phyloP scores from a whole-genome alignment of 1,284 basidiomycete genomes.

The Austroboletus novae-zelandiae region DNA sequence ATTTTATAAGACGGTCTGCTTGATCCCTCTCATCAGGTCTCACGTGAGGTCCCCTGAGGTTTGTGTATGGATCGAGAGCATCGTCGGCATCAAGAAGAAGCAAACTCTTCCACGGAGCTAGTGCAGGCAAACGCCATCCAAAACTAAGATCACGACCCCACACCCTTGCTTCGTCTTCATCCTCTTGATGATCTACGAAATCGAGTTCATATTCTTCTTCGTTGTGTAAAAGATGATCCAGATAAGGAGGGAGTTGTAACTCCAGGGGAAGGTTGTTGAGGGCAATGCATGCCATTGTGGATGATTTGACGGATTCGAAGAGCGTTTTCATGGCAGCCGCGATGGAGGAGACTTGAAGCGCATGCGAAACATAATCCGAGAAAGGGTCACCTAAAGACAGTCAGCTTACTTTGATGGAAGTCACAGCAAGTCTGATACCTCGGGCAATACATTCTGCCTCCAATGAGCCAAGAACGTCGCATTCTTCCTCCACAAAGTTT shows the following conservation, averaged over 20 bases:
- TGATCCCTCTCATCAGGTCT: slow-evolving; percentile 62
- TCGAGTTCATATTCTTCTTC: slow-evolving; percentile 48
- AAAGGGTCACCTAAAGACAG: slow-evolving; percentile 51
- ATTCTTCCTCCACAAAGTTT: slow-evolving; percentile 80
- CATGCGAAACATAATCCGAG: slow-evolving; percentile 52
- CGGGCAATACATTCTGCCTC: slow-evolving; percentile 66
- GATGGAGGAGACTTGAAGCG: slow-evolving; percentile 66
- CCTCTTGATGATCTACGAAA: slow-evolving; percentile 44
- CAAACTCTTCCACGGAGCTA: slow-evolving; percentile 93
- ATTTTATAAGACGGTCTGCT: slow-evolving; percentile 67
- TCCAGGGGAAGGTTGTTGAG: slow-evolving; percentile 77
- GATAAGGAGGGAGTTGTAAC: slow-evolving; percentile 76
- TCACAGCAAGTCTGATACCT: slow-evolving; percentile 41
- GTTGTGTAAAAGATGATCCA: slow-evolving; percentile 64
- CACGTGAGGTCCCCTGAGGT: slow-evolving; percentile 57
- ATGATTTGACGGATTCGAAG: slow-evolving; percentile 72
- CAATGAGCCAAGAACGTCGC: slow-evolving; percentile 62
- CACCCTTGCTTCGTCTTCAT: slow-evolving; percentile 51
- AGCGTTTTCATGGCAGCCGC: slow-evolving; percentile 73
- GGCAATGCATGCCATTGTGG: slow-evolving; percentile 69
- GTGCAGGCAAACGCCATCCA: slow-evolving; percentile 68
- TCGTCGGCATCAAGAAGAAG: slow-evolving; percentile 70
- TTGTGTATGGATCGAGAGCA: slow-evolving; percentile 61
- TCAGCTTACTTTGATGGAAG: slow-evolving; percentile 9
- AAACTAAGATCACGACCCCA: slow-evolving; percentile 71